These are phyloP conservation scores for Plectosphaerella sp. DNA, from an alignment of 2,329 filamentous ascomycete species.

Conservation along the genomic window DNA sequence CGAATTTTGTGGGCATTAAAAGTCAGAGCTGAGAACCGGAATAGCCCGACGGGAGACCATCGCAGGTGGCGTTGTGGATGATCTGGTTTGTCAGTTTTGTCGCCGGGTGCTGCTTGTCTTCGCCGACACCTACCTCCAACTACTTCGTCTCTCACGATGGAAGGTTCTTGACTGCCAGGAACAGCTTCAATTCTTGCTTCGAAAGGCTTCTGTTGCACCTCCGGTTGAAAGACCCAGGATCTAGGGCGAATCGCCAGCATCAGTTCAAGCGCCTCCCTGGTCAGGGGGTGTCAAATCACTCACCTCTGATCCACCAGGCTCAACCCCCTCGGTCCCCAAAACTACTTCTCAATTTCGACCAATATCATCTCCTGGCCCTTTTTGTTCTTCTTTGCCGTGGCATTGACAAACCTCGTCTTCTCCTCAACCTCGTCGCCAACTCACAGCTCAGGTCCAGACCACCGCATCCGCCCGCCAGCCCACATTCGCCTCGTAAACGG, in stretches of 20 bases:
- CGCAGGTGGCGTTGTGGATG: constrained; percentile 23
- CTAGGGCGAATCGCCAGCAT: constrained; percentile 6
- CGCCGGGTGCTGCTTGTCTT: background rate
- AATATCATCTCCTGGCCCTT: constrained; percentile 59
- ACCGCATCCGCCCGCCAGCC: constrained; percentile 58
- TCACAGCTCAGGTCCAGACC: constrained; percentile 35
- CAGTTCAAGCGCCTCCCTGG: background rate
- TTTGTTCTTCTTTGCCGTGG: constrained; percentile 48
- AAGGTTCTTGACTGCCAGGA: background rate
- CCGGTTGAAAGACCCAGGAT: constrained; percentile 41
- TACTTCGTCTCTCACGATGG: background rate
- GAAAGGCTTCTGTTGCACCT: constrained; percentile 16
- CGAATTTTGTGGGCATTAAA: constrained; percentile 88
- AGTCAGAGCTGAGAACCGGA: constrained; percentile 78
- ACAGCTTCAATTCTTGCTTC: background rate
- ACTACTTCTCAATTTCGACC: constrained; percentile 59
- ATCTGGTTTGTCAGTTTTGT: constrained; percentile 7
- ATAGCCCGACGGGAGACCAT: constrained; percentile 53
- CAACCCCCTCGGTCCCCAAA: constrained; percentile 45
- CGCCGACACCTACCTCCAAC: background rate
- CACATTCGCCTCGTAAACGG: constrained; percentile 65
- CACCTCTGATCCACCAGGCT: constrained; percentile 51
- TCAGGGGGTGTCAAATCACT: background rate
- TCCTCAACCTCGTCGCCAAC: constrained; percentile 55
- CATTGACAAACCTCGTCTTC: constrained; percentile 49